Evolutionary conservation across 2,329 filamentous ascomycete genomes (phyloP).

Genomic region (Neofusicoccum umdonicola): DNA sequence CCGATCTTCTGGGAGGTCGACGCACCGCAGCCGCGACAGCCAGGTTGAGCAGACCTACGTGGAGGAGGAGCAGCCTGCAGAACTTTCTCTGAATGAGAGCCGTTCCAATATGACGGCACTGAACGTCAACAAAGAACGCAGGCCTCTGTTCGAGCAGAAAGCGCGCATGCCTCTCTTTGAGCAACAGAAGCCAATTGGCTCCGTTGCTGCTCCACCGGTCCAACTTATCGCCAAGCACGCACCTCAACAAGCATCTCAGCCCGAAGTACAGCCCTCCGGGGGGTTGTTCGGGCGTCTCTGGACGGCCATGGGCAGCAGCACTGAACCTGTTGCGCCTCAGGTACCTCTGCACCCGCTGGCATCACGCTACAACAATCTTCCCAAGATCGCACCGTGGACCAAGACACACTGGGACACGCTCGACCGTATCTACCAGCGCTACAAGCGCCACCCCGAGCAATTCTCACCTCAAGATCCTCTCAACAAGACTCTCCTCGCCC

Average conservation of each 20-base stretch:
- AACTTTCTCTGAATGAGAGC: background rate
- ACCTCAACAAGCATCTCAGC: background rate
- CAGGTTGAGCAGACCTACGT: conserved; percentile 28
- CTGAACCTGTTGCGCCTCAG: conserved; percentile 19
- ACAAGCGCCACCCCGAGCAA: conserved; percentile 31
- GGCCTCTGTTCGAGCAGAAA: background rate
- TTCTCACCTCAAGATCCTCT: conserved; percentile 27
- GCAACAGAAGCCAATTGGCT: background rate
- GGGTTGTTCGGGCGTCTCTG: conserved; percentile 26
- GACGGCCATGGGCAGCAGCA: conserved; percentile 21
- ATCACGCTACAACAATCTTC: conserved; percentile 27
- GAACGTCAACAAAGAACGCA: background rate
- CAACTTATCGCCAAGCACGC: no score
- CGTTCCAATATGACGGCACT: conserved; percentile 1
- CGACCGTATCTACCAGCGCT: conserved; percentile 33
- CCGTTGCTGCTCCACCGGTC: background rate
- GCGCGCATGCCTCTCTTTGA: background rate
- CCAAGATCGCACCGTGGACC: conserved; percentile 39
- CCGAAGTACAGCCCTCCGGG: conserved; percentile 18
- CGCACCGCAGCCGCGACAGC: background rate
- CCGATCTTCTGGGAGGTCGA: background rate
- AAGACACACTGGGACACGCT: conserved; percentile 40
- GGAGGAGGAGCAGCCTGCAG: background rate
- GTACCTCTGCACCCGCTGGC: conserved; percentile 28
- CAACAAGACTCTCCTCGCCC: conserved; percentile 30